Evolutionary conservation across 441 rosid genomes (phyloP).

Genomic region (Hura crepitans): DNA sequence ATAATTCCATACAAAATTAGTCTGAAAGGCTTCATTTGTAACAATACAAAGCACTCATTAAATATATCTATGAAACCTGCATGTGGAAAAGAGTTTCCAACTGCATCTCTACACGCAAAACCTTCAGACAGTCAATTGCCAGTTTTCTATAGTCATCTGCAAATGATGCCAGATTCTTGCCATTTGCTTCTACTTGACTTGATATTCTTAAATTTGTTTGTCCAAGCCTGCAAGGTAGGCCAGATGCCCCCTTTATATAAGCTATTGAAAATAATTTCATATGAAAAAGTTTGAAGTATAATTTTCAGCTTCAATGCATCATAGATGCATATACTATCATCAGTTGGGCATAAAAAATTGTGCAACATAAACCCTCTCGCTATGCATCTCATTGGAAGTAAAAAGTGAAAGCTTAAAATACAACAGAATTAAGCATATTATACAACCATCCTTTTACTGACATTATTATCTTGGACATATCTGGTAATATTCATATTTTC

Average conservation of each 20-base stretch:
- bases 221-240: conserved; percentile 50
- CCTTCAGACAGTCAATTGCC: conserved; percentile 93
- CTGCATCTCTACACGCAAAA: conserved; percentile 96
- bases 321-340: neutral
- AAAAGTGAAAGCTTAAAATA: neutral
- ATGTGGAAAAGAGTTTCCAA: conserved; percentile 88
- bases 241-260: conserved; percentile 9
- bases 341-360: neutral
- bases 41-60: conserved; percentile 9
- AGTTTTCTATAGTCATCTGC: conserved; percentile 91
- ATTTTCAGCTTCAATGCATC: neutral
- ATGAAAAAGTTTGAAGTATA: neutral
- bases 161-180: conserved; percentile 64
- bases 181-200: conserved; percentile 50
- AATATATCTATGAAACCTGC: conserved; percentile 59
- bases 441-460: neutral
- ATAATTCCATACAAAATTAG: conserved; percentile 20
- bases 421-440: neutral
- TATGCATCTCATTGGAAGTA: neutral
- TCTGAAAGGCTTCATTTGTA: conserved; percentile 13
- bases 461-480: neutral
- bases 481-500: neutral
- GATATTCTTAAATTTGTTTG: conserved; percentile 48
- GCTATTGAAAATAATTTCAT: neutral
- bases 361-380: neutral